Evolutionary conservation across 2,329 filamentous ascomycete species (phyloP), one percentile per base, ranked within the genome.

Genomic region (Akanthomyces muscarius): DNA sequence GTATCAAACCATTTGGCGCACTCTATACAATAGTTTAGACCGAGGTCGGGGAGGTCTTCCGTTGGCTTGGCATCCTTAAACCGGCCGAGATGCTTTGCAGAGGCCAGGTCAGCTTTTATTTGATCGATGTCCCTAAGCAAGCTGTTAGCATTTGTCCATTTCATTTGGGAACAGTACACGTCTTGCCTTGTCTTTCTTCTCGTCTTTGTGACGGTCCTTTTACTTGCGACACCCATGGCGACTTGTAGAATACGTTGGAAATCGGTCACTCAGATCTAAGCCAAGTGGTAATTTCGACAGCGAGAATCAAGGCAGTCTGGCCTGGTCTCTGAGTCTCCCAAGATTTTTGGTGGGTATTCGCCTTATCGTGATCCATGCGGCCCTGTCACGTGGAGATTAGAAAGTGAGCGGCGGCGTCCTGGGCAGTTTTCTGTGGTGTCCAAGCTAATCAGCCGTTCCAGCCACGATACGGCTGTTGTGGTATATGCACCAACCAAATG

Each of bases 1-100:
- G 87, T 89, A 75, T 98, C 94, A 75, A 96, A 98, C 89, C 91
- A 98, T 79, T 96, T 98, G 66, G 95, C 89, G 76, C 95, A 99
- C 76, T 97, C 90, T 18, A 89, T 82, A 76, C 95, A 99, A 77
- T 97, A 98, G 74, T 88, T 88, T 69, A 86, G 83, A 30, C 95
- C 95, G 55, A 97, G 81, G 0, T 88, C 94, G 3, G 95, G 95
- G 42, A 97, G 83, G 71, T 98, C 95, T 73, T 98, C 94, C 25
- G 84, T 78, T 6, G 89, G 86, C 73, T 97, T 96, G 50, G 87
- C 86, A 56, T 87, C 84, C 73, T 92, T 90, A 81, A 89, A 92
- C 67, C 91, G 86, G 53, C 86, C 79, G 41, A 99, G 86, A 72
- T 98, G 93, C 74, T 88, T 90, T 23, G 91, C 84, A 38, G 89